Base-by-base conservation (phyloP, 257 asterid genomes). In the Schizonepeta tenuifolia region DNA sequence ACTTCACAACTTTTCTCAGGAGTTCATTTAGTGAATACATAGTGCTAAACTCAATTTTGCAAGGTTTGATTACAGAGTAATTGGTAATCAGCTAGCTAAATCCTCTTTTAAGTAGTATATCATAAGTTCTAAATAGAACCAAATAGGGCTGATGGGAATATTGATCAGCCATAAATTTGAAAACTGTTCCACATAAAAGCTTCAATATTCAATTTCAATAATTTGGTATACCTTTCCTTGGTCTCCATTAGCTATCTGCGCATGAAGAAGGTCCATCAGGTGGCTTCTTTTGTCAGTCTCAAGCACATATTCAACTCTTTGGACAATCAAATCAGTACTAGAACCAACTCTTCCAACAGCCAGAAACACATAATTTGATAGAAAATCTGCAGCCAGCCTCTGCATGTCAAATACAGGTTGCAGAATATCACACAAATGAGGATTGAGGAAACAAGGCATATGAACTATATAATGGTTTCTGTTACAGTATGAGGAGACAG, bases 281-380 rank as follows among this genome's bases (percentile, higher is more conserved):
- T 91, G 97, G 81, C 96, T 91, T 82, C 96, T 83, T 81, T 91
- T 89, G 80, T 91, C 97, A 72, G 86, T 82, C 83, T 91, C 95
- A 31, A 72, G 92, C 75, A 89, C 97, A 87, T 80, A 91, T 80
- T 89, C 97, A 75, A 91, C 97, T 85, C 96, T 82, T 75, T 91
- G 96, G 71, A 83, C 92, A 69, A 89, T 89, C 83, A 91, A 79
- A 82, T 89, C 91, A 46, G 97, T 89, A 68, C 97, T 91, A 56
- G 97, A 89, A 55, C 96, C 96, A 78, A 91, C 97, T 83, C 96
- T 87, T 24, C 96, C 96, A 51, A 91, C 97, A 36, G 96, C 95
- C 86, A 91, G 78, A 87, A 91, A 89, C 72, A 91, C 75, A 24
- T 89, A 91, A 71, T 22, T 38, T 35, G 95, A 73, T 21, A 91